phyloP scores from a whole-genome alignment of 192 early-diverging fungal species.

The Coemansia sp. region DNA sequence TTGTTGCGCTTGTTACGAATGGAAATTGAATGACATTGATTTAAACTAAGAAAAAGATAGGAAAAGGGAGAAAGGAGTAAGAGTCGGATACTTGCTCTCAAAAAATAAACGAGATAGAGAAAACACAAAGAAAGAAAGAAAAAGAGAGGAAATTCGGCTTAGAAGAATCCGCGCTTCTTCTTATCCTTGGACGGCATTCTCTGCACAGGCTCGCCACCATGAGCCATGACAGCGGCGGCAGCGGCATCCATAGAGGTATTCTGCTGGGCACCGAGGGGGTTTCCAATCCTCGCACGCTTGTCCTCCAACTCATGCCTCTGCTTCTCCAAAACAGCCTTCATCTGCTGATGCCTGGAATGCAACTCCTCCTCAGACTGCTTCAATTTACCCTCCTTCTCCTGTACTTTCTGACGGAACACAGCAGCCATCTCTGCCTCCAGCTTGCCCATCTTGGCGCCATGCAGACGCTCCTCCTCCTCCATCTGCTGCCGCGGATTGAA shows the following conservation, averaged over 20 bases:
- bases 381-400: slow-evolving; percentile 96
- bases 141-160: not conserved
- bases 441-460: slow-evolving; percentile 92
- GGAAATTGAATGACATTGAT: too few species aligned
- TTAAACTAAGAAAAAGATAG: not conserved
- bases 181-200: slow-evolving; percentile 32
- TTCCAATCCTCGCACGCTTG: slow-evolving; percentile 79
- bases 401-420: slow-evolving; percentile 97
- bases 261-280: not conserved
- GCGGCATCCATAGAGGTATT: not conserved
- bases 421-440: slow-evolving; percentile 99
- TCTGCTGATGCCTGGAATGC: slow-evolving; percentile 93
- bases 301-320: slow-evolving; percentile 94
- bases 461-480: slow-evolving; percentile 89
- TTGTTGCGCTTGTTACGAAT: too few species aligned
- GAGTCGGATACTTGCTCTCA: not conserved
- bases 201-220: slow-evolving; percentile 12
- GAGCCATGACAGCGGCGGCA: not conserved
- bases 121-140: not conserved
- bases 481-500: slow-evolving; percentile 75
- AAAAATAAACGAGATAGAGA: not conserved
- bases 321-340: slow-evolving; percentile 95
- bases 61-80: not conserved
- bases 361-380: slow-evolving; percentile 96
- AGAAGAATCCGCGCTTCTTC: slow-evolving; percentile 56